A percentile compares a stretch with the other conserved stretches of the same genome.
Conservation (phyloP, 352 stramenopile species). For the Phytophthora sp. region DNA sequence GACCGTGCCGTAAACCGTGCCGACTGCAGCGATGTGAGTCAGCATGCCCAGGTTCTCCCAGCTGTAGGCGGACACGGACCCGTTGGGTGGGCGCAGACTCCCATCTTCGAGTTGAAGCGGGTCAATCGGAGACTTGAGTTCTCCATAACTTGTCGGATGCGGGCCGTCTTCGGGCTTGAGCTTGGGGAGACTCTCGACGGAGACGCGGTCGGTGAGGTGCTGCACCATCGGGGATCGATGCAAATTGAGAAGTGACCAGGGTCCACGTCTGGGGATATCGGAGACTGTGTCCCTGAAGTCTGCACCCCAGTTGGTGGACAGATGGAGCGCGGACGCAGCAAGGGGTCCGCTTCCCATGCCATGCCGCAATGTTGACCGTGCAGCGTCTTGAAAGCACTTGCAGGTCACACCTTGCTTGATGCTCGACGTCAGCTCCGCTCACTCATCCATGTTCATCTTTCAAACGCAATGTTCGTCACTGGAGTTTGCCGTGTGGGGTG, state of each 20-base stretch:
- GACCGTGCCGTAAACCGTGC: slow-evolving; percentile 37
- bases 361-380: neutral
- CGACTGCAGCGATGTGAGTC: slow-evolving; percentile 36
- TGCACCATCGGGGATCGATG: slow-evolving; percentile 8
- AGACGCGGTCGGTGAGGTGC: slow-evolving; percentile 12
- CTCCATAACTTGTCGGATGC: neutral
- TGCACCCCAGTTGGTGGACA: no score
- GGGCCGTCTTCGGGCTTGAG: neutral
- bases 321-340: neutral
- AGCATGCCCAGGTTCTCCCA: slow-evolving; percentile 41
- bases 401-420: neutral
- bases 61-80: slow-evolving; percentile 14
- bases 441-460: neutral
- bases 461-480: neutral
- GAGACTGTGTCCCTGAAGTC: neutral
- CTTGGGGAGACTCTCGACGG: slow-evolving; percentile 8
- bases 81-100: slow-evolving; percentile 3
- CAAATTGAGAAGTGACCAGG: slow-evolving; percentile 4
- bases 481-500: neutral
- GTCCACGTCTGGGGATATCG: neutral
- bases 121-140: slow-evolving; percentile 7
- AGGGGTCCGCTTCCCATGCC: neutral
- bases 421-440: neutral
- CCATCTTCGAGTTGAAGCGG: slow-evolving; percentile 3
- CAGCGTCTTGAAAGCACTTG: no score